Conservation (phyloP, 2,329 filamentous ascomycete species). For the Ilyonectria destructans region DNA sequence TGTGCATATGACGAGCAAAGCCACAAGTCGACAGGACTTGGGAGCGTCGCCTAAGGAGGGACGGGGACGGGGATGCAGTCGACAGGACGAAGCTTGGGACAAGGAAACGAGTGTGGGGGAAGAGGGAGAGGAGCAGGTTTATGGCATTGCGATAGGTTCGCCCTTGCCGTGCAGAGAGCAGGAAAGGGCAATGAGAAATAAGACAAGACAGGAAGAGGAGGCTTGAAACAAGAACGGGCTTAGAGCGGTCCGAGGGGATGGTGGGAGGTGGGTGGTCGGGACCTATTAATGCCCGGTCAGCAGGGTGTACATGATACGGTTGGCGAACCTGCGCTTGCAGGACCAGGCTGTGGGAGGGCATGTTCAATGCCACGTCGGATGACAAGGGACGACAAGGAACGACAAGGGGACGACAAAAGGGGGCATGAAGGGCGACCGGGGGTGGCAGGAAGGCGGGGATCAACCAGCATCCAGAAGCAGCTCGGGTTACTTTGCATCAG, state of each 20-base stretch:
- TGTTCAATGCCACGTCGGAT: conserved; percentile 50
- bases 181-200: conserved; percentile 42
- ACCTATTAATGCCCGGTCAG: conserved; percentile 51
- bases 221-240: conserved; percentile 49
- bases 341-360: conserved; percentile 45
- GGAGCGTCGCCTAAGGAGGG: conserved; percentile 30
- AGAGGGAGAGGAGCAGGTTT: conserved; percentile 38
- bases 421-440: conserved; percentile 44
- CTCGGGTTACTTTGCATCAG: conserved; percentile 39
- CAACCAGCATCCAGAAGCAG: conserved; percentile 33
- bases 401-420: conserved; percentile 38
- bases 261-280: conserved; percentile 36
- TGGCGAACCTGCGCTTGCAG: conserved; percentile 45
- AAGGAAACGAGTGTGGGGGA: conserved; percentile 45
- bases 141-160: conserved; percentile 48
- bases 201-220: conserved; percentile 39
- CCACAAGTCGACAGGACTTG: conserved; percentile 33
- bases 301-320: conserved; percentile 47
- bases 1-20: conserved; percentile 28
- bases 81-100: conserved; percentile 33
- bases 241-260: conserved; percentile 42
- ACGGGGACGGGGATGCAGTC: conserved; percentile 9
- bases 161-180: conserved; percentile 42
- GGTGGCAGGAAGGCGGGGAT: conserved; percentile 36
- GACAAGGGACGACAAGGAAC: conserved; percentile 49